Evolutionary conservation across 257 asterid species (phyloP), one percentile per base, ranked within the genome.

Genomic region (Catharanthus roseus): DNA sequence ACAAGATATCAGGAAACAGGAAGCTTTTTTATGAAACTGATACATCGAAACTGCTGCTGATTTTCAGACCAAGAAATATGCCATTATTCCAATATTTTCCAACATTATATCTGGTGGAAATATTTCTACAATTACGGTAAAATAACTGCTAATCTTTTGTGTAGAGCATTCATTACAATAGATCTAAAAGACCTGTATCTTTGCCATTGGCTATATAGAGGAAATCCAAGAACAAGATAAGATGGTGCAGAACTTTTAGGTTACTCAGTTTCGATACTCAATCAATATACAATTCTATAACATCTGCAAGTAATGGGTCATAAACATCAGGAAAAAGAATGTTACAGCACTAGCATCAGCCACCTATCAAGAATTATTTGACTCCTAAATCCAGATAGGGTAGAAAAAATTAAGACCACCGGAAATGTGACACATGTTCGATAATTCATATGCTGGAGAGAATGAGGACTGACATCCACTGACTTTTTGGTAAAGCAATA

Each of bases 401-500:
- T 10, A 29, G 29, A 36, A 36, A n/a, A 44, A 10, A 54, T 44
- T 8, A 73, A 65, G 65, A 54, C 24, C 58, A 38, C 7, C 45
- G 34, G 23, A 44, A 42, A 49, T 19, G 28, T n/a, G 16, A 67
- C 28, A 67, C 24, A 38, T 19, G 60, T 31, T 45, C 42, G 8
- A 0, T 19, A 67, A 67, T 47, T 19, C 45, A 8, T 29, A 67
- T 15, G 15, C 41, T 0, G 10, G 29, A 12, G 47, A 29, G 19
- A 10, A 8, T 23, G 34, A 26, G 39, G 33, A 51, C 34, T 0
- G 3, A 3, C 45, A 16, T 10, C 42, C 45, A 44, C 39, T 57
- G 41, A 57, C 69, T 39, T 74, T n/a, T 74, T n/a, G 16, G 24
- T 21, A 18, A 19, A 34, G 54, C 62, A 74, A 50, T 10, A 47